Evolutionary conservation across 2,329 filamentous ascomycete species (phyloP), one percentile per base, ranked within the genome.

Genomic region (Trichoderma sp.): DNA sequence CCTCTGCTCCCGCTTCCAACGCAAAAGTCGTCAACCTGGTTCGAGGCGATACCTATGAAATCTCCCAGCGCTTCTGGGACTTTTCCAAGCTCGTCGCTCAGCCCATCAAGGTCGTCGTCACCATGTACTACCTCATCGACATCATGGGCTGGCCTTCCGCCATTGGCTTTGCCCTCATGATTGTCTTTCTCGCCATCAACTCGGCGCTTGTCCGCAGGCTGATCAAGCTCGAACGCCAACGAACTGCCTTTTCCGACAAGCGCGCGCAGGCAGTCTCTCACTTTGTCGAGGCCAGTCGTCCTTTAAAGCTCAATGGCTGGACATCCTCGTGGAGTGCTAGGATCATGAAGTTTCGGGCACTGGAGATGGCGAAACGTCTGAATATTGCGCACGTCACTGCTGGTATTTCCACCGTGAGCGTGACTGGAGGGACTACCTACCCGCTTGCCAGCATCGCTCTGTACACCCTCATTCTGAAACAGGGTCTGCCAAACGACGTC

Each of bases 21-120:
- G 94, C 94, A 8, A 97, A 97, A 76, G 96, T 97, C 63, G 86
- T 97, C 70, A 97, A 97, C 74, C 80, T 97, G 2, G 91, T 97
- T 83, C 89, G 93, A 59, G 89, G 86, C 69, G 92, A 96, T 76
- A 92, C 91, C 0, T 96, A 95, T 75, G 91, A 94, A 76, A 88
- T 95, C 49, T 87, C 92, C 3, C 92, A 95, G 75, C 83, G 91
- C 54, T 96, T 97, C 74, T 97, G 94, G 94, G 94, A 97, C 70
- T 91, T 96, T 64, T 86, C 91, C 2, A 83, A 84, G n/a, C 81
- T 97, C 1, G 81, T 96, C 51, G 90, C 90, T 3, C 92, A 91
- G 70, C 94, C 94, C 0, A 79, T 96, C 18, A 91, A 91, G 69
- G 85, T 95, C n/a, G 75, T 93, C 1, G 82, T 97, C 4, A 91